Conservation (phyloP, 2,329 filamentous ascomycete genomes). For the Bipolaris victoriae region DNA sequence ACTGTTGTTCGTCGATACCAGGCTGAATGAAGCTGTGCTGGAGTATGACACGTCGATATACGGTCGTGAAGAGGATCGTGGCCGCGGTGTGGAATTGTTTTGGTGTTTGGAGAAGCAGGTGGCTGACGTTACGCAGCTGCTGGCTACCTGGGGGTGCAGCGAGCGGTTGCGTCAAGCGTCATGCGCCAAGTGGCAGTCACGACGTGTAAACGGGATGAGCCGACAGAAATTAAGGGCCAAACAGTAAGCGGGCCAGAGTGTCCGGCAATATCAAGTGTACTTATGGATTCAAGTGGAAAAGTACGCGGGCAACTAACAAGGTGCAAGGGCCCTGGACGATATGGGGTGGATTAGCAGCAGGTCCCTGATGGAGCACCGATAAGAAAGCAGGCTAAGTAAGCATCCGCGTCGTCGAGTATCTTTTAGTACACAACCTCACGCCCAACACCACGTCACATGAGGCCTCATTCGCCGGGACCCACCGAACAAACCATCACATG, state of each 20-base stretch:
- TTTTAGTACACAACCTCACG: background rate
- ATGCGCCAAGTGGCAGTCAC: constrained; percentile 34
- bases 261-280: background rate
- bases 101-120: constrained; percentile 13
- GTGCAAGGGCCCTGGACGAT: background rate
- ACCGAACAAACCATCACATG: constrained; percentile 3
- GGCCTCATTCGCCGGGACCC: constrained; percentile 24
- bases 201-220: constrained; percentile 9
- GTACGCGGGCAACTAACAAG: background rate
- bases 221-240: constrained; percentile 8
- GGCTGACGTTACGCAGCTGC: constrained; percentile 8
- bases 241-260: background rate
- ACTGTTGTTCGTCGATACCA: background rate
- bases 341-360: constrained; percentile 5
- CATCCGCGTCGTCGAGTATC: constrained; percentile 5
- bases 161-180: constrained; percentile 21
- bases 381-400: constrained; percentile 21
- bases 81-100: background rate
- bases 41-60: background rate
- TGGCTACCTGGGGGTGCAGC: constrained; percentile 18
- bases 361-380: constrained; percentile 21
- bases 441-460: constrained; percentile 26
- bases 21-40: constrained; percentile 9
- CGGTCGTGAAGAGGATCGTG: background rate
- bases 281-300: background rate